Base-by-base conservation (phyloP, 2,329 filamentous ascomycete genomes). In the Verticillium alfalfae region DNA sequence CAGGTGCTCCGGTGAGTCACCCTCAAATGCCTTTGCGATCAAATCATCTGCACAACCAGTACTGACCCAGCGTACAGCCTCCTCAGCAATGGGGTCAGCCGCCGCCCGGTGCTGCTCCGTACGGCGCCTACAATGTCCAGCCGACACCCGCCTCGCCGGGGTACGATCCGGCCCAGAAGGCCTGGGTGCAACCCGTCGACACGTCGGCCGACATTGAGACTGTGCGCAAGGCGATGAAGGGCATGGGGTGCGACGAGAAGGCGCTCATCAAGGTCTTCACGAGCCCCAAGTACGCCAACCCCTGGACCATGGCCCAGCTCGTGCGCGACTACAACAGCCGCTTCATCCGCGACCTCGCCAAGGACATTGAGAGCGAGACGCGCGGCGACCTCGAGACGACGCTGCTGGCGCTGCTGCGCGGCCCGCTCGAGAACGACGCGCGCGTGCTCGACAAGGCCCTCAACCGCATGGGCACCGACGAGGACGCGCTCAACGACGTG, bases 161-260 rank as follows among this genome's bases (percentile, higher is more conserved):
- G 13, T 72, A 74, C 4, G 72, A 74, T n/a, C 39, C 57, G 0
- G 62, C 66, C 1, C 71, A 73, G 37, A 72, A 67, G 31, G 60
- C 66, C 1, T 68, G 52, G 58, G 59, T 62, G 0, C 65, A 66
- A 2, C 69, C 64, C n/a, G 67, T 74, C 12, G 68, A 76, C 37
- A 75, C 72, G 4, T 18, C 64, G 1, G 36, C 65, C 16, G 74
- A 75, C 6, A 67, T 67, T 0, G 70, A 75, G 62, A 55, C 63
- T 1, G 59, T 76, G 1, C 67, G 71, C 56, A 71, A 73, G 26
- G 72, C 73, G 1, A 75, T 76, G 73, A 72, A 73, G 62, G 72
- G 71, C 8, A 71, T 72, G 65, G 74, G 72, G 1, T 75, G 73
- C 39, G 70, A 75, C 22, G 70, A 76, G 59, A 60, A 64, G 2